Evolutionary conservation across 2,329 filamentous ascomycete genomes (phyloP).

Genomic region (Pseudogymnoascus sp.): DNA sequence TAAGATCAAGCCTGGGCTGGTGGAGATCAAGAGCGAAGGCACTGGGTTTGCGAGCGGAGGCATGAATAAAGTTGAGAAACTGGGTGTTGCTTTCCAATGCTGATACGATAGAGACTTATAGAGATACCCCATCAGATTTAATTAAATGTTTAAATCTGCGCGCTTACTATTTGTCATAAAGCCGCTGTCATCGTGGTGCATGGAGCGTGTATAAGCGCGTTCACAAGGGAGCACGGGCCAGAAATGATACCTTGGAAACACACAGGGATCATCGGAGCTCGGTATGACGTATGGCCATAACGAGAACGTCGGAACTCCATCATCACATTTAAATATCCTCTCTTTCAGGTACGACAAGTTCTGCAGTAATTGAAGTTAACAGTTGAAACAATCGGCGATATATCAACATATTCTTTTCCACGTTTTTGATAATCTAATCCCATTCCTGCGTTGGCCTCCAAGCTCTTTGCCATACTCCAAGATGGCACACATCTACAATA

Average conservation of each 20-base stretch:
- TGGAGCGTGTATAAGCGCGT: neutral
- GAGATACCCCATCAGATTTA: conserved; percentile 5
- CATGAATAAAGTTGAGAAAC: conserved; percentile 69
- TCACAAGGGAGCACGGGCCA: neutral
- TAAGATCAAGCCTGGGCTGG: conserved; percentile 60
- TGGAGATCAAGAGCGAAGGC: conserved; percentile 76
- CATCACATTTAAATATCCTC: neutral
- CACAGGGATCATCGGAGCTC: neutral
- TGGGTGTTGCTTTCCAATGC: conserved; percentile 76
- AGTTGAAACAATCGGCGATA: neutral
- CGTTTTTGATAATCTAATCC: neutral
- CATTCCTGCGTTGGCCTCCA: neutral
- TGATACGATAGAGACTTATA: conserved; percentile 32
- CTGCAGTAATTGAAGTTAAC: neutral
- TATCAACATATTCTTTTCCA: neutral
- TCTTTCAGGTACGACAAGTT: neutral
- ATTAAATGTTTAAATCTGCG: neutral
- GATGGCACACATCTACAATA: conserved; percentile 33
- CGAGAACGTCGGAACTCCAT: neutral
- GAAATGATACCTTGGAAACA: conserved; percentile 2
- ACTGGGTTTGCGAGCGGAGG: conserved; percentile 91
- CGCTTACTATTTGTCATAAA: neutral
- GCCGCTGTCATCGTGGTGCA: neutral
- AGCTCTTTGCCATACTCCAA: conserved; percentile 2
- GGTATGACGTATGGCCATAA: conserved; percentile 6